These are phyloP conservation scores for Arabidopsis lyrata DNA, from an alignment of 441 rosid species.

Conservation along the genomic window DNA sequence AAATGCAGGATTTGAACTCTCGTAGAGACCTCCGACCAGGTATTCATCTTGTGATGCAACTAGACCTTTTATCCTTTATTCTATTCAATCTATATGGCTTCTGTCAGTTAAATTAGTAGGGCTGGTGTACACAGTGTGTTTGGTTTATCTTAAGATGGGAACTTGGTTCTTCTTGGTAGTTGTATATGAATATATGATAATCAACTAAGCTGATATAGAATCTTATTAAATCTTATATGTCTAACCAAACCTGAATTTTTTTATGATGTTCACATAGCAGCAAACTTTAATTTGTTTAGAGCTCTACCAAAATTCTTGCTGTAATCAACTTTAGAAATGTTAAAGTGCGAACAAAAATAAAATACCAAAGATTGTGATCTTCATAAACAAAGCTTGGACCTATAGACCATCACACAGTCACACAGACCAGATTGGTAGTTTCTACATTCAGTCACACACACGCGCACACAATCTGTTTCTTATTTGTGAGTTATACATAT, in stretches of 20 bases:
- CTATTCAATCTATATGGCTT: constrained; percentile 18
- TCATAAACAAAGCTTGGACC: constrained; percentile 29
- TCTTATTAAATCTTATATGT: constrained; percentile 8
- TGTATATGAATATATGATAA: constrained; percentile 28
- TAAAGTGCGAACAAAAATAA: constrained; percentile 17
- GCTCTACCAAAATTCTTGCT: constrained; percentile 18
- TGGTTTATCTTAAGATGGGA: constrained; percentile 21
- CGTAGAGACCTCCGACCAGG: constrained; percentile 55
- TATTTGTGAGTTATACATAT: constrained; percentile 18
- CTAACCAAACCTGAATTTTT: constrained; percentile 7
- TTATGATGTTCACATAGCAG: constrained; percentile 16
- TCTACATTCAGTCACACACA: constrained; percentile 29
- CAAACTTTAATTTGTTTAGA: constrained; percentile 9
- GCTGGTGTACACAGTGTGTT: constrained; percentile 2
- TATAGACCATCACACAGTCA: constrained; percentile 40
- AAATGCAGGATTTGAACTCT: constrained; percentile 98
- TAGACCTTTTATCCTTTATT: constrained; percentile 19
- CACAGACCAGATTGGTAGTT: constrained; percentile 28
- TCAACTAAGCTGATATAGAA: constrained; percentile 12
- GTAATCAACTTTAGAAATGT: constrained; percentile 14
- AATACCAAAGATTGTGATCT: constrained; percentile 18
- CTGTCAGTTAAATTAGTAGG: constrained; percentile 11
- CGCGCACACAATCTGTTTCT: not conserved
- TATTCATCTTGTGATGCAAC: constrained; percentile 49
- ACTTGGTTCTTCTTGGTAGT: constrained; percentile 16